Evolutionary conservation across 352 stramenopile species (phyloP).

Genomic region (Pythium dissotocum): DNA sequence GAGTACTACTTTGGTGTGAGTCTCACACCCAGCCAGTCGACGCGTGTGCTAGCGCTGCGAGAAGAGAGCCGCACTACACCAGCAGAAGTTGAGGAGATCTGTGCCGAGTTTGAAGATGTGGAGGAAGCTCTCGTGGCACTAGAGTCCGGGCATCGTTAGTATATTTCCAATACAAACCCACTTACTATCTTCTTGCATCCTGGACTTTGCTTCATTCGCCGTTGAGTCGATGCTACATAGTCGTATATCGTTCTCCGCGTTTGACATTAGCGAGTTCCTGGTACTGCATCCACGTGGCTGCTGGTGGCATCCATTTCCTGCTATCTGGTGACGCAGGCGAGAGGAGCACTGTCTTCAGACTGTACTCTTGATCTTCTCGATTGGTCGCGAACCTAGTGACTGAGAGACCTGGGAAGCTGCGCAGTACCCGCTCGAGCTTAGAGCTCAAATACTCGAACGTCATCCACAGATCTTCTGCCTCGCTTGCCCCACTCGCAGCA

Average conservation of each 20-base stretch:
- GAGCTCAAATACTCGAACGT: conserved; percentile 6
- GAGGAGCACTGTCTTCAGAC: too few species aligned
- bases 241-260: too few species aligned
- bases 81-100: conserved; percentile 35
- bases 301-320: too few species aligned
- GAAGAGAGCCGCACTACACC: conserved; percentile 22
- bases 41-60: conserved; percentile 13
- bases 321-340: too few species aligned
- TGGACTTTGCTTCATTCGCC: too few species aligned
- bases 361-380: too few species aligned
- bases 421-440: background rate
- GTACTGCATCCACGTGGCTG: too few species aligned
- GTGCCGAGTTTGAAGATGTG: conserved; percentile 34
- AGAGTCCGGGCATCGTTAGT: background rate
- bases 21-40: conserved; percentile 10
- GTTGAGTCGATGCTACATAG: too few species aligned
- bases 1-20: conserved; percentile 35
- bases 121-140: conserved; percentile 14
- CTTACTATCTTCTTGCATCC: too few species aligned
- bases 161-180: too few species aligned
- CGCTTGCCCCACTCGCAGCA: background rate
- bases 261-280: too few species aligned
- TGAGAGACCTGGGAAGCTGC: background rate
- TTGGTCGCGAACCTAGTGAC: background rate
- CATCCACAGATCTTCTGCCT: background rate